Percentiles rank a stretch among this genome's conserved stretches.
phyloP scores from a whole-genome alignment of 768 basidiomycete species.

The Termitomyces sp. region DNA sequence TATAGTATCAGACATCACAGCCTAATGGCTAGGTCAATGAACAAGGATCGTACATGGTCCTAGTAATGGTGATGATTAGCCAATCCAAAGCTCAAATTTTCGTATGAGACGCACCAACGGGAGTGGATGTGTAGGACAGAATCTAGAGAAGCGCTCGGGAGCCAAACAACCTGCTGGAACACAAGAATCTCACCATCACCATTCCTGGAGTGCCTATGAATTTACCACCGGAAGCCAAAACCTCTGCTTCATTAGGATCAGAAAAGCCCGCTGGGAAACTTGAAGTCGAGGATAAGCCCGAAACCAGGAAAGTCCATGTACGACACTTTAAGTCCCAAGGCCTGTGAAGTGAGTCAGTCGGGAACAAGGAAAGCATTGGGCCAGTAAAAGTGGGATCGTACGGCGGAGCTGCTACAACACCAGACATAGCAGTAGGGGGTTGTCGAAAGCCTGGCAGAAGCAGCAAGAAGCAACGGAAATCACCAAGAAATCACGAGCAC shows the following conservation, averaged over 20 bases:
- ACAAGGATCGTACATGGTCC: neutral
- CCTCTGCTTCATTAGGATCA: slow-evolving; percentile 21
- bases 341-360: slow-evolving; percentile 8
- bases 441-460: no score
- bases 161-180: neutral
- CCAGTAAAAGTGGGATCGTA: neutral
- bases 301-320: slow-evolving; percentile 22
- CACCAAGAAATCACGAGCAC: no score
- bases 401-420: neutral
- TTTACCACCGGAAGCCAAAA: slow-evolving; percentile 21
- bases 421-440: neutral
- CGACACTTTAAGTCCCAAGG: slow-evolving; percentile 29
- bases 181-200: slow-evolving; percentile 17
- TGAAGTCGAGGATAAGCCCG: slow-evolving; percentile 14
- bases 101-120: slow-evolving; percentile 22
- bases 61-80: neutral
- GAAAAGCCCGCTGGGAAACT: slow-evolving; percentile 30
- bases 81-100: no score
- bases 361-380: neutral
- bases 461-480: no score
- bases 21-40: neutral
- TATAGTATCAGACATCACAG: neutral
- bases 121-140: slow-evolving; percentile 26
- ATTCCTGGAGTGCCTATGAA: slow-evolving; percentile 26
- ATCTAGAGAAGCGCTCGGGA: slow-evolving; percentile 14